Conservation (phyloP, 139 green algal genomes). For the Spirogloea muscicola region DNA sequence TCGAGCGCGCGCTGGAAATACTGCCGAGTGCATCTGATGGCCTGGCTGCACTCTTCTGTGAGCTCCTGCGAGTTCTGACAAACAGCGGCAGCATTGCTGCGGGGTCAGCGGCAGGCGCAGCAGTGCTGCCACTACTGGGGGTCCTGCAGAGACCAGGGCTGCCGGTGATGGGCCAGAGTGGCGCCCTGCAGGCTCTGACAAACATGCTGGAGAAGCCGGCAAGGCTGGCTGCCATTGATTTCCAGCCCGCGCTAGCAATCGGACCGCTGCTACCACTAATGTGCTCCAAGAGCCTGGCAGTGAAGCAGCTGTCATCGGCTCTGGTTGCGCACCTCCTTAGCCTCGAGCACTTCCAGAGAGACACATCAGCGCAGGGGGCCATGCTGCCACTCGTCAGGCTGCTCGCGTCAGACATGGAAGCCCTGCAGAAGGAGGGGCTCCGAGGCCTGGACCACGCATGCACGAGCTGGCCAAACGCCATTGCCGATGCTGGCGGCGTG, state of each 20-base stretch:
- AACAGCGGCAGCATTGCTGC: constrained; percentile 28
- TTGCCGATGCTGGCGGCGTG: constrained; percentile 20
- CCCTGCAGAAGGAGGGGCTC: constrained; percentile 14
- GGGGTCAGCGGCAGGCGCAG: background rate
- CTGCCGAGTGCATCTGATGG: background rate
- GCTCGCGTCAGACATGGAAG: constrained; percentile 9
- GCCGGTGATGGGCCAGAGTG: background rate
- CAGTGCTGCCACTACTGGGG: constrained; percentile 7
- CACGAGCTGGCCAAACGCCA: constrained; percentile 11
- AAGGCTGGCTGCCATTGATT: background rate
- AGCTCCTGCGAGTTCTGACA: constrained; percentile 30
- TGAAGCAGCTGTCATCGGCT: constrained; percentile 28
- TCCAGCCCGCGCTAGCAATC: constrained; percentile 10
- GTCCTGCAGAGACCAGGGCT: constrained; percentile 17
- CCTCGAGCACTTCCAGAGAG: constrained; percentile 23
- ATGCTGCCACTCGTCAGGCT: constrained; percentile 18
- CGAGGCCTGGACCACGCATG: background rate
- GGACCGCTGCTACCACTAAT: constrained; percentile 14
- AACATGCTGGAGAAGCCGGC: constrained; percentile 31
- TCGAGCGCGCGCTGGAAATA: constrained; percentile 20
- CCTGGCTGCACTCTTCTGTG: constrained; percentile 8
- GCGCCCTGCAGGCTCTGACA: constrained; percentile 21
- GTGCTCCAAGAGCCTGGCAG: too few species aligned
- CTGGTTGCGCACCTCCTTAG: constrained; percentile 19
- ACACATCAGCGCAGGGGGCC: background rate